phyloP scores from a whole-genome alignment of 192 early-diverging fungal genomes.

The Mortierella hygrophila region DNA sequence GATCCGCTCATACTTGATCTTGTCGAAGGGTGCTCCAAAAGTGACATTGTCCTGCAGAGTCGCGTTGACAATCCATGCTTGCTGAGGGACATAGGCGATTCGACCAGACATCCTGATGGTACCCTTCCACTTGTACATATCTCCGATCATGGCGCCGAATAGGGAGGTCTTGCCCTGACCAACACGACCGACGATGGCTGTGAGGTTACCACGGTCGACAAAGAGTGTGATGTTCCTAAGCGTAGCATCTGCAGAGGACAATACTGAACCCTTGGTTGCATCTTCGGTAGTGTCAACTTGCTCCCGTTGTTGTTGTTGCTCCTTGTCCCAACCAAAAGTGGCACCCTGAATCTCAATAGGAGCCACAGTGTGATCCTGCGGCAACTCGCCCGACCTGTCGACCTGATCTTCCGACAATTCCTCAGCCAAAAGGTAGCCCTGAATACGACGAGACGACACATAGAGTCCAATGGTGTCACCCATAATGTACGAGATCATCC shows the following conservation, averaged over 20 bases:
- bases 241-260: not conserved
- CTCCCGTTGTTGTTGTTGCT: not conserved
- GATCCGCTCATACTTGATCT: slow-evolving; percentile 73
- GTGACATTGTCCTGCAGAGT: not conserved
- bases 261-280: not conserved
- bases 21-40: slow-evolving; percentile 77
- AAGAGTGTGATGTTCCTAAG: slow-evolving; percentile 53
- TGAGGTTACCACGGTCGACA: slow-evolving; percentile 56
- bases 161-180: slow-evolving; percentile 84
- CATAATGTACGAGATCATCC: slow-evolving; percentile 15
- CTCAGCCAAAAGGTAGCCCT: slow-evolving; percentile 18
- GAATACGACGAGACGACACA: slow-evolving; percentile 27
- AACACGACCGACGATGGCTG: slow-evolving; percentile 74
- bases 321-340: not conserved
- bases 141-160: slow-evolving; percentile 78
- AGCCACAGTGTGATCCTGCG: not conserved
- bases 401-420: slow-evolving; percentile 15
- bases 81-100: slow-evolving; percentile 67
- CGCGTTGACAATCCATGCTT: slow-evolving; percentile 17
- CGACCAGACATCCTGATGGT: slow-evolving; percentile 66
- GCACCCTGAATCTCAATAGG: not conserved
- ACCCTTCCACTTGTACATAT: slow-evolving; percentile 75
- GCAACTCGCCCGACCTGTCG: not conserved
- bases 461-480: slow-evolving; percentile 3
- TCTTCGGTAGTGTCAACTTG: not conserved